Evolutionary conservation across 208 protist species (phyloP).

Genomic region (Leishmania tarentolae): DNA sequence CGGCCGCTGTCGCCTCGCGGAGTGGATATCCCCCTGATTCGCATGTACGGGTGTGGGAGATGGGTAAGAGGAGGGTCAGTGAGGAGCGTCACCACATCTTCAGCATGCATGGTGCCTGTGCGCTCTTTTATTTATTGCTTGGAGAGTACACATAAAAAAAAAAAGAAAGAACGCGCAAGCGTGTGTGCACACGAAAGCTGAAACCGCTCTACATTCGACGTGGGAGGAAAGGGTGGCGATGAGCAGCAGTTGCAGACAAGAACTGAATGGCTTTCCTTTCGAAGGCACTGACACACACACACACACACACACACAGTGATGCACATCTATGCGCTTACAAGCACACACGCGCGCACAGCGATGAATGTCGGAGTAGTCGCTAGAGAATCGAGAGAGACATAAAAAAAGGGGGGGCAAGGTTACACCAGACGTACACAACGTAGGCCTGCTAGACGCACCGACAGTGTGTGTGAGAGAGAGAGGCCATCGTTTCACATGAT

Average conservation of each 20-base stretch:
- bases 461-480: conserved; percentile 5
- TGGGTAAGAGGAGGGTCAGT: background rate
- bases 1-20: background rate
- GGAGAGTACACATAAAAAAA: background rate
- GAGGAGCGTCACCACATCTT: background rate
- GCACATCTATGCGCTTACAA: background rate
- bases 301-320: background rate
- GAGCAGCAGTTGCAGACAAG: background rate
- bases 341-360: background rate
- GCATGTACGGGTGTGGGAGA: background rate
- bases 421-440: background rate
- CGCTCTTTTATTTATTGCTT: background rate
- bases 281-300: background rate
- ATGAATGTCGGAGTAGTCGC: background rate
- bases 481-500: conserved; percentile 1
- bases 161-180: background rate
- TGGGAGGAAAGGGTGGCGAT: background rate
- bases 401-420: too few species aligned
- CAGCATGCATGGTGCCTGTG: background rate
- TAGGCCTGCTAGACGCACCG: background rate
- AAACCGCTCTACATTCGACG: background rate
- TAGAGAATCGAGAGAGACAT: background rate
- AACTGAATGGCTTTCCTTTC: background rate
- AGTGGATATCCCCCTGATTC: background rate
- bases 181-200: background rate